Conservation (phyloP, 306 rosid genomes). For the Biancaea sappan region DNA sequence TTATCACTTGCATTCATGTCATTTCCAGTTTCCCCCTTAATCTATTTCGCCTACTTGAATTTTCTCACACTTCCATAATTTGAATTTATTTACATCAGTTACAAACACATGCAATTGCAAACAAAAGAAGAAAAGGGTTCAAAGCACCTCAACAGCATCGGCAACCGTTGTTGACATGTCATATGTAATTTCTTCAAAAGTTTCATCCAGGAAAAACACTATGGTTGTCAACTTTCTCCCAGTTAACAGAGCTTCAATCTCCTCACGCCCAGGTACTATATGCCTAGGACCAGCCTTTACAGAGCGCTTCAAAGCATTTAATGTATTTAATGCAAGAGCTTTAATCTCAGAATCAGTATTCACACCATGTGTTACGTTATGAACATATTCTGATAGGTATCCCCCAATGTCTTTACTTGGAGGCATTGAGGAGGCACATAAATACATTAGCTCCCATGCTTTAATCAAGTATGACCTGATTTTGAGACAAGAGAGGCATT, state of each 20-base stretch:
- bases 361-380: conserved; percentile 60
- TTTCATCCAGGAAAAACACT: conserved; percentile 86
- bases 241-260: conserved; percentile 77
- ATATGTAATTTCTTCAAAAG: conserved; percentile 87
- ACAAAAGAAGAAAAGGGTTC: conserved; percentile 23
- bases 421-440: conserved; percentile 85
- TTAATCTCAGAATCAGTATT: conserved; percentile 62
- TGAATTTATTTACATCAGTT: conserved; percentile 1
- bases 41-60: conserved; percentile 10
- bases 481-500: conserved; percentile 25
- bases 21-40: not conserved
- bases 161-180: conserved; percentile 90
- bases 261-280: conserved; percentile 74
- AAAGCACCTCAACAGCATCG: conserved; percentile 86
- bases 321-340: conserved; percentile 62
- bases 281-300: conserved; percentile 89
- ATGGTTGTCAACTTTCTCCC: conserved; percentile 83
- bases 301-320: conserved; percentile 80
- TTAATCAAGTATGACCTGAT: conserved; percentile 71
- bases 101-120: conserved; percentile 17
- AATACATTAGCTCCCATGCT: conserved; percentile 86
- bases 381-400: conserved; percentile 85
- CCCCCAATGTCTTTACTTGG: conserved; percentile 87
- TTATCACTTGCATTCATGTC: conserved; percentile 2
- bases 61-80: conserved; percentile 4